Percentiles rank a stretch among this genome's conserved stretches.
These are phyloP conservation scores for Cercospora sesami DNA, from an alignment of 2,329 filamentous ascomycete species.

Conservation along the genomic window DNA sequence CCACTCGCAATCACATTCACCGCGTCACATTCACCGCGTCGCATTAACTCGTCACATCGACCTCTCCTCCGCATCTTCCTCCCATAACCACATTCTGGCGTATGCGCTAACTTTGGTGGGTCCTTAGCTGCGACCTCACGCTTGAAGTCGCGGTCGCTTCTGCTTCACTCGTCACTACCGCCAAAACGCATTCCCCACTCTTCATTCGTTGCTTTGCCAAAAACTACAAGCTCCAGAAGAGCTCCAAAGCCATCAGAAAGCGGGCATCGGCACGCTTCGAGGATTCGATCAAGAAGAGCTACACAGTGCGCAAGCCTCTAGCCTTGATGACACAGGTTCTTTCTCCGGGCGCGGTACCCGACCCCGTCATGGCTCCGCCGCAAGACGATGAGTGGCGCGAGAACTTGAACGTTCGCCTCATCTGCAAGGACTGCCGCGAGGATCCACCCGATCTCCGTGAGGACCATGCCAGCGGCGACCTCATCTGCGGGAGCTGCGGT, in stretches of 20 bases:
- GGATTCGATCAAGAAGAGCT: conserved; percentile 29
- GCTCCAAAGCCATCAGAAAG: conserved; percentile 48
- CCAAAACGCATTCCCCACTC: conserved; percentile 64
- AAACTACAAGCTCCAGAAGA: conserved; percentile 49
- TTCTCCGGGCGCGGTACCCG: conserved; percentile 49
- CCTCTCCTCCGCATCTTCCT: neutral
- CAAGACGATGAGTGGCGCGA: conserved; percentile 64
- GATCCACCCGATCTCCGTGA: conserved; percentile 89
- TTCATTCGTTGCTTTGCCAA: conserved; percentile 58
- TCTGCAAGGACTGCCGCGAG: conserved; percentile 89
- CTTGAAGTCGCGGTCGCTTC: neutral
- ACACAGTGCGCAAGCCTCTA: conserved; percentile 34
- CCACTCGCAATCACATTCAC: conserved; percentile 10
- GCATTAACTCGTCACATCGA: neutral
- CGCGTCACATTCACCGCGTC: neutral
- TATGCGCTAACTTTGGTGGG: conserved; percentile 23
- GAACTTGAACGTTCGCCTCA: conserved; percentile 81
- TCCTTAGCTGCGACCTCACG: conserved; percentile 28
- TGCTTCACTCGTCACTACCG: conserved; percentile 28
- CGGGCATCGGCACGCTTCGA: conserved; percentile 43
- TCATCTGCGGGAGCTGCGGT: conserved; percentile 89
- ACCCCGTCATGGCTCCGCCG: conserved; percentile 38
- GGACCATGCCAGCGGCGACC: conserved; percentile 87
- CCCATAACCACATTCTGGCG: neutral
- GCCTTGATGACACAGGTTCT: conserved; percentile 40